Conservation (phyloP, 768 basidiomycete species). For the Pleurotus giganteus region DNA sequence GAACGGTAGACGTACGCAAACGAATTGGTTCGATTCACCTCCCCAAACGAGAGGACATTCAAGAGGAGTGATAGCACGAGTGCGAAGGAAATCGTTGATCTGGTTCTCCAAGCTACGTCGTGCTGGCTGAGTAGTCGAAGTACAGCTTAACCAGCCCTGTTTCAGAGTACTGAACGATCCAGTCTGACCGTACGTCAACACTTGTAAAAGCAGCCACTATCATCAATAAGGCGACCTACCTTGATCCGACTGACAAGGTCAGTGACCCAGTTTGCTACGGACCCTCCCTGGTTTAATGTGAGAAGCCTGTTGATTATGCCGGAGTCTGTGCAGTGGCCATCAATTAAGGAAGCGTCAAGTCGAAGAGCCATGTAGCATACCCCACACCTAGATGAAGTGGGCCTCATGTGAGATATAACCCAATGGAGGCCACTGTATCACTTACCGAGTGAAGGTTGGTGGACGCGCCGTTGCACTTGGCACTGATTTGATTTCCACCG, state of each 20-base stretch:
- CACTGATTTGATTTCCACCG: conserved; percentile 44
- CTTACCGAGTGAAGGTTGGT: conserved; percentile 45
- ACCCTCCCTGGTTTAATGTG: conserved; percentile 29
- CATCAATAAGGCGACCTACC: conserved; percentile 15
- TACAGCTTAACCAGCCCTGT: conserved; percentile 38
- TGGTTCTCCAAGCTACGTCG: conserved; percentile 29
- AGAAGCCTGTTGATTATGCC: conserved; percentile 38
- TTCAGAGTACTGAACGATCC: conserved; percentile 29
- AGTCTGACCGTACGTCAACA: conserved; percentile 19
- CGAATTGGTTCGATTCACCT: conserved; percentile 40
- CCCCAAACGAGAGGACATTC: conserved; percentile 49
- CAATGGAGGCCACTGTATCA: not conserved
- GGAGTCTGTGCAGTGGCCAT: conserved; percentile 26
- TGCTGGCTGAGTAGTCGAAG: conserved; percentile 29
- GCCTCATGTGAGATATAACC: not conserved
- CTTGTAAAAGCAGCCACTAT: not conserved
- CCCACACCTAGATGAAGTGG: conserved; percentile 29
- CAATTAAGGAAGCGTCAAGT: not conserved
- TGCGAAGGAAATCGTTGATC: conserved; percentile 24
- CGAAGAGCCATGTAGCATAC: conserved; percentile 16
- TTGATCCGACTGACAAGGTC: conserved; percentile 40
- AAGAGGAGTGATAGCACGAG: conserved; percentile 35
- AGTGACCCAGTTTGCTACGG: conserved; percentile 37
- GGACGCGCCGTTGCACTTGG: conserved; percentile 34
- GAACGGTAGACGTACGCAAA: conserved; percentile 32